Evolutionary conservation across 163 green algal genomes (phyloP).

Genomic region (Smithsoniella earleae): DNA sequence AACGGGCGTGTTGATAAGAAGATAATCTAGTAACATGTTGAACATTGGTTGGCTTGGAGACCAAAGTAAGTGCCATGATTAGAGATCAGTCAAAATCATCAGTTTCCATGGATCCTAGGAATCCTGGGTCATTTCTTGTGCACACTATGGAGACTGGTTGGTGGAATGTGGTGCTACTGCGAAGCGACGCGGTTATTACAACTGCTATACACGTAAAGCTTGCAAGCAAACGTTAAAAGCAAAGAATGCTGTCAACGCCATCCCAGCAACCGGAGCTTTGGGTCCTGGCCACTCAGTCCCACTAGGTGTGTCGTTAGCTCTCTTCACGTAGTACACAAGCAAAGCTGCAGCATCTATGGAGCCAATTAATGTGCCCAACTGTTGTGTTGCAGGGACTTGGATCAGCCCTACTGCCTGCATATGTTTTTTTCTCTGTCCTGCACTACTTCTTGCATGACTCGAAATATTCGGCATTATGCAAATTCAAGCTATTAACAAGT

Average conservation of each 20-base stretch:
- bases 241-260: constrained; percentile 15
- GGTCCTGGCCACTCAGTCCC: background rate
- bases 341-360: background rate
- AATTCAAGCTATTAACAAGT: background rate
- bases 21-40: no score
- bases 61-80: background rate
- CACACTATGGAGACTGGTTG: no score
- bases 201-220: background rate
- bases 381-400: background rate
- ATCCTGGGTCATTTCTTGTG: no score
- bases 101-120: no score
- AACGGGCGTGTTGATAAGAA: no score
- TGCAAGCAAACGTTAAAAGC: background rate
- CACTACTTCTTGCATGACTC: background rate
- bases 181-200: background rate
- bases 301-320: background rate
- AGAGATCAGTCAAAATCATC: no score
- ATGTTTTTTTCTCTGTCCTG: background rate
- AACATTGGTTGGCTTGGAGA: no score
- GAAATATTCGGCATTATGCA: background rate
- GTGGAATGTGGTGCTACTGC: no score
- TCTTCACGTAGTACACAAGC: background rate
- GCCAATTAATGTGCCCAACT: background rate
- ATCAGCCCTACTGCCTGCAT: background rate
- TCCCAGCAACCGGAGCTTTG: constrained; percentile 8